Percentiles rank a stretch among this genome's conserved stretches.
phyloP scores from a whole-genome alignment of 148 eudicot species.

The Persicaria tinctoria region DNA sequence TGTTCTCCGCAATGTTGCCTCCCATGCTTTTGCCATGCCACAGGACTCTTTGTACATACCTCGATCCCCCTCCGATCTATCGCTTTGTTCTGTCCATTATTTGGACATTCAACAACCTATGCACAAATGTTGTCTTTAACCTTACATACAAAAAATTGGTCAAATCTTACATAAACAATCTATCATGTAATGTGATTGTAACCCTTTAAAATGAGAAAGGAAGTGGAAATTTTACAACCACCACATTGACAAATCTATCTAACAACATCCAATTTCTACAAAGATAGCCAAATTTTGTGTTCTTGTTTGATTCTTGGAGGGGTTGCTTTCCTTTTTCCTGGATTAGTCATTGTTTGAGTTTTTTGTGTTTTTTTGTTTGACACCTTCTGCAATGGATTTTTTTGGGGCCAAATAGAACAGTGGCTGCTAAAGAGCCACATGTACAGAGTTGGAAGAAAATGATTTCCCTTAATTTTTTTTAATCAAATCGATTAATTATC shows the following conservation, averaged over 20 bases:
- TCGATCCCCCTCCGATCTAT: background rate
- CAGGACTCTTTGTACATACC: conserved; percentile 23
- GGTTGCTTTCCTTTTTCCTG: conserved; percentile 2
- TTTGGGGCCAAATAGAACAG: background rate
- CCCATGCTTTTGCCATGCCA: conserved; percentile 89
- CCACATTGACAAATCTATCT: background rate
- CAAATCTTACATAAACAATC: background rate
- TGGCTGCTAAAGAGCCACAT: conserved; percentile 10
- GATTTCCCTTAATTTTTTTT: background rate
- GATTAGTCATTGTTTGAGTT: conserved; percentile 4
- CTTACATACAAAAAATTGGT: background rate
- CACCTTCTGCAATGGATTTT: background rate
- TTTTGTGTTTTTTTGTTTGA: background rate
- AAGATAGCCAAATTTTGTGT: background rate
- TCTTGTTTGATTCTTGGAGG: conserved; percentile 4
- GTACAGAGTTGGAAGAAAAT: background rate
- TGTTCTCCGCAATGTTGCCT: conserved; percentile 82
- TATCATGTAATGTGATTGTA: background rate
- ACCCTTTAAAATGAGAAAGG: background rate
- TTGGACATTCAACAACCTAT: conserved; percentile 6
- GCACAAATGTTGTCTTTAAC: background rate
- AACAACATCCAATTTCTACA: background rate
- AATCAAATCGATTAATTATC: background rate
- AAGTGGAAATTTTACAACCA: background rate
- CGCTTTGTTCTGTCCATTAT: background rate